These are phyloP conservation scores for Iberis pinnata DNA, from an alignment of 345 rosid genomes.

Conservation along the genomic window DNA sequence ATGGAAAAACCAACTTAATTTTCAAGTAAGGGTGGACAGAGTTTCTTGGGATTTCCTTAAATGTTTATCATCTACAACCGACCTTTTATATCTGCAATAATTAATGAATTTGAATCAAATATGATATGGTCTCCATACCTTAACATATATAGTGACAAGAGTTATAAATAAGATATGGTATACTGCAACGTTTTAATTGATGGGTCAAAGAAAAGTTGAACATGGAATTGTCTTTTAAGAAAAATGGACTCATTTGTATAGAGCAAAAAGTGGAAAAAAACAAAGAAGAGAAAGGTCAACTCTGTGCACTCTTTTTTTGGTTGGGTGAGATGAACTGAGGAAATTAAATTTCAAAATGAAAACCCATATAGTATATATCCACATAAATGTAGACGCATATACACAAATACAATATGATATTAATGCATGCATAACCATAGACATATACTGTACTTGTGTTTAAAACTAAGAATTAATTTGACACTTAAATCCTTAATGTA, in stretches of 20 bases:
- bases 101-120: too few relatives aligned
- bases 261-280: background rate
- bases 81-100: conserved; percentile 12
- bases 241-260: background rate
- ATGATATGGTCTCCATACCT: conserved; percentile 22
- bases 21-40: conserved; percentile 29
- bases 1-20: conserved; percentile 22
- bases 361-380: conserved; percentile 17
- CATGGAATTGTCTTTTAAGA: background rate
- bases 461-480: conserved; percentile 17
- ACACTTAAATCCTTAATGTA: conserved; percentile 31
- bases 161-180: conserved; percentile 20
- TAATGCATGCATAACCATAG: conserved; percentile 18
- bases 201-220: background rate
- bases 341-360: conserved; percentile 4
- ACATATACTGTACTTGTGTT: conserved; percentile 6
- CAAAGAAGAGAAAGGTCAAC: conserved; percentile 12
- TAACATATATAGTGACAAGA: conserved; percentile 2
- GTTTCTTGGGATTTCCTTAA: conserved; percentile 29
- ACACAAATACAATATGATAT: too few relatives aligned
- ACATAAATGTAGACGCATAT: conserved; percentile 22
- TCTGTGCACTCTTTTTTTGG: conserved; percentile 13
- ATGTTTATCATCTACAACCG: conserved; percentile 27
- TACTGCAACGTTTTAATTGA: conserved; percentile 14
- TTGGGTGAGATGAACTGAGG: conserved; percentile 22